A percentile compares a stretch with the other conserved stretches of the same genome.
These are phyloP conservation scores for Sporobolomyces roseus DNA, from an alignment of 768 basidiomycete species.

Conservation along the genomic window DNA sequence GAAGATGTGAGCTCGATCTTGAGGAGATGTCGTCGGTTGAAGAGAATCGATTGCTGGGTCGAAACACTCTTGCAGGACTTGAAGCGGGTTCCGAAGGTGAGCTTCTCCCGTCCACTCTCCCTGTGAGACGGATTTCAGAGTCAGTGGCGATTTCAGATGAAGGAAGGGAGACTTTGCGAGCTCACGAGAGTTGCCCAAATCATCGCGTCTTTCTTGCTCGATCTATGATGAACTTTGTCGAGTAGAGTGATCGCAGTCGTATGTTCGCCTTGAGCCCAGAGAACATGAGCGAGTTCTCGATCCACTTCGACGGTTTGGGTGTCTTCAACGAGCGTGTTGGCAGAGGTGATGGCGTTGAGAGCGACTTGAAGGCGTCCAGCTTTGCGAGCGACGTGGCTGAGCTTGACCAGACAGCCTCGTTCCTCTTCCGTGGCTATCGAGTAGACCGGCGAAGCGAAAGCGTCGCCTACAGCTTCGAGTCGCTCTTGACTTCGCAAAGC, in stretches of 20 bases:
- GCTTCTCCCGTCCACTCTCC: conserved; percentile 89
- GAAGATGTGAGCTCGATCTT: conserved; percentile 55
- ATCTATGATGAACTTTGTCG: neutral
- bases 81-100: conserved; percentile 69
- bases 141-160: neutral
- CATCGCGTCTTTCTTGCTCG: conserved; percentile 15
- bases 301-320: conserved; percentile 54
- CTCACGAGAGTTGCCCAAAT: conserved; percentile 64
- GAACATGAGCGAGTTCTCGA: conserved; percentile 79
- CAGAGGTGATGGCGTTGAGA: conserved; percentile 74
- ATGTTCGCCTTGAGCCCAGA: conserved; percentile 85
- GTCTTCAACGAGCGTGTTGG: conserved; percentile 48
- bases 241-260: conserved; percentile 73
- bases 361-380: conserved; percentile 72
- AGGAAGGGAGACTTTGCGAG: conserved; percentile 3
- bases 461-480: conserved; percentile 67
- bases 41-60: conserved; percentile 57
- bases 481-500: conserved; percentile 67
- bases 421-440: conserved; percentile 59
- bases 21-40: conserved; percentile 25
- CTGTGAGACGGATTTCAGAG: conserved; percentile 50
- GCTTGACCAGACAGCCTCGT: conserved; percentile 63
- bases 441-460: conserved; percentile 6
- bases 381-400: conserved; percentile 68
- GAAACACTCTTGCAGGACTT: conserved; percentile 70